Evolutionary conservation across 495 filamentous ascomycete genomes (phyloP).

Genomic region (Hypoxylon fuscum): DNA sequence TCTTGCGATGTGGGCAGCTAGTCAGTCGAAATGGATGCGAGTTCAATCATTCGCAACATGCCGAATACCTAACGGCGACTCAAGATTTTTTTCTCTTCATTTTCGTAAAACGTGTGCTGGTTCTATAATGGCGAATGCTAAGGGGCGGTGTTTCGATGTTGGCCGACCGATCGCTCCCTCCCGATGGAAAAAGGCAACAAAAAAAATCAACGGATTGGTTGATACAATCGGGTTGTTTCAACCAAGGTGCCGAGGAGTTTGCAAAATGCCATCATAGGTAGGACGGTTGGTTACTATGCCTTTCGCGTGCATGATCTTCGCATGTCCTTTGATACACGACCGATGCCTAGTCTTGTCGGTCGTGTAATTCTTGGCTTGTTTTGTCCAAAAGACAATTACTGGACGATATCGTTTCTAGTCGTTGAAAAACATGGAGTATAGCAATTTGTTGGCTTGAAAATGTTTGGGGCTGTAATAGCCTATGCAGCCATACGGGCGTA

Average conservation of each 20-base stretch:
- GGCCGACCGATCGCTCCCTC: constrained; percentile 10
- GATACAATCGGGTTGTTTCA: constrained; percentile 35
- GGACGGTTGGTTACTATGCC: constrained; percentile 10
- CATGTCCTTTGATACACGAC: constrained; percentile 13
- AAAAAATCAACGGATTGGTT: constrained; percentile 21
- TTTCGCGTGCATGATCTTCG: constrained; percentile 18
- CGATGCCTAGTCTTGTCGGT: constrained; percentile 1
- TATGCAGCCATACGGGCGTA: neutral
- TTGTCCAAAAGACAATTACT: neutral
- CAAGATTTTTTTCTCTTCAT: neutral
- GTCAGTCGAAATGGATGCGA: too few relatives aligned
- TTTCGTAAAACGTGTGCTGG: neutral
- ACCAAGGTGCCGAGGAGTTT: constrained; percentile 8
- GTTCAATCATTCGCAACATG: neutral
- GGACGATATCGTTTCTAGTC: neutral
- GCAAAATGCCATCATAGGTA: constrained; percentile 13
- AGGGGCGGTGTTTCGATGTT: constrained; percentile 21
- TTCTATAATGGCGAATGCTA: neutral
- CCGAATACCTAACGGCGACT: neutral
- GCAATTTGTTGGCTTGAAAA: too few relatives aligned
- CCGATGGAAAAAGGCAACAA: constrained; percentile 11
- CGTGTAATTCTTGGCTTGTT: neutral
- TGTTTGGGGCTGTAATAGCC: neutral
- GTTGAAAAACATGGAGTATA: neutral
- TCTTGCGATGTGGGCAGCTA: constrained; percentile 19